Evolutionary conservation across 495 filamentous ascomycete species (phyloP).

Genomic region (Xanthoparmelia taractica): DNA sequence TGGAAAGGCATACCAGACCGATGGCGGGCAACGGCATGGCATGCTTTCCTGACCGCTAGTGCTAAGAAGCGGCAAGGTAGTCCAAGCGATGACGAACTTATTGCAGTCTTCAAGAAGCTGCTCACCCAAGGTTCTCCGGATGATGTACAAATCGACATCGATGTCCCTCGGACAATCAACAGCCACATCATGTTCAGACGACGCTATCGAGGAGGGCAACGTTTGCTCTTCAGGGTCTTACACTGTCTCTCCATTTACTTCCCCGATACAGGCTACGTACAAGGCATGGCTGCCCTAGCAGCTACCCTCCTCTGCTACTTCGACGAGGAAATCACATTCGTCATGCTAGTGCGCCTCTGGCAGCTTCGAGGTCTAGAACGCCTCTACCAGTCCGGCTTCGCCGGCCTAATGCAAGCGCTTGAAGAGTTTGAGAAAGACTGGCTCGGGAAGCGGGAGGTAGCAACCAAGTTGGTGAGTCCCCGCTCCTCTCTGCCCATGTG

Average conservation of each 20-base stretch:
- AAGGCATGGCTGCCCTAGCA: conserved; percentile 92
- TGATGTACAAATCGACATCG: conserved; percentile 94
- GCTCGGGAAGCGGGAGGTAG: conserved; percentile 69
- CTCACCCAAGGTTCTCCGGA: conserved; percentile 70
- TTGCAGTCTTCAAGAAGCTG: conserved; percentile 58
- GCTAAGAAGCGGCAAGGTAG: conserved; percentile 56
- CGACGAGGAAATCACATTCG: conserved; percentile 87
- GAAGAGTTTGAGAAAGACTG: conserved; percentile 82
- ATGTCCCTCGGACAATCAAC: conserved; percentile 91
- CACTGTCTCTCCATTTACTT: conserved; percentile 88
- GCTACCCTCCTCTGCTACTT: conserved; percentile 94
- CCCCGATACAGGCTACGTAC: conserved; percentile 88
- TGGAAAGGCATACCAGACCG: conserved; percentile 99
- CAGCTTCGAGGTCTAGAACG: conserved; percentile 75
- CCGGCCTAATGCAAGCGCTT: conserved; percentile 78
- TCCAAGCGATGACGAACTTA: conserved; percentile 62
- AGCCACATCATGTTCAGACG: conserved; percentile 96
- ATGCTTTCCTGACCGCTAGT: conserved; percentile 80
- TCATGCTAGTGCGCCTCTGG: conserved; percentile 93
- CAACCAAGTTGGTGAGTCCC: conserved; percentile 64
- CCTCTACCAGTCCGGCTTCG: conserved; percentile 78
- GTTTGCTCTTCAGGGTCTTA: conserved; percentile 85
- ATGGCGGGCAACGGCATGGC: conserved; percentile 92
- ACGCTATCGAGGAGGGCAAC: conserved; percentile 84
- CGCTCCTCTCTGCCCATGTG: background rate